A percentile compares a stretch with the other conserved stretches of the same genome.
These are phyloP conservation scores for Malus hybrid DNA, from an alignment of 331 rosid genomes.

Conservation along the genomic window DNA sequence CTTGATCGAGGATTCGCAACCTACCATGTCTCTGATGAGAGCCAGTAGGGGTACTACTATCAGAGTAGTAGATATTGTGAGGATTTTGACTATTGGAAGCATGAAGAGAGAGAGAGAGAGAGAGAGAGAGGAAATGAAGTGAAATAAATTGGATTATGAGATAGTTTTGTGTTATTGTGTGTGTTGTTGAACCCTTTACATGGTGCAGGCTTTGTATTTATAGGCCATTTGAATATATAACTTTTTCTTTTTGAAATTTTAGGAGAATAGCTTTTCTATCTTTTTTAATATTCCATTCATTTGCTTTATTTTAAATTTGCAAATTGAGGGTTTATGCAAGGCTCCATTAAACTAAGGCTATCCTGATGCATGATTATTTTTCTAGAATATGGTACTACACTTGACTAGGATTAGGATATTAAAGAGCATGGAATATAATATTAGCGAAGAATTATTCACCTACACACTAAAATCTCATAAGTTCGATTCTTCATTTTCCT, in stretches of 20 bases:
- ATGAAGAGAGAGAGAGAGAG: conserved; percentile 19
- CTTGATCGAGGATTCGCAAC: conserved; percentile 1
- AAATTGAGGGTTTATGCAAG: conserved; percentile 13
- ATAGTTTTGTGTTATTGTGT: background rate
- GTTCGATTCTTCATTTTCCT: too few species aligned
- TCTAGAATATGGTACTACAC: background rate
- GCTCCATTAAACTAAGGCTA: background rate
- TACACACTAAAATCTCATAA: too few species aligned
- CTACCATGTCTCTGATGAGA: conserved; percentile 23
- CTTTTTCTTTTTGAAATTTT: background rate
- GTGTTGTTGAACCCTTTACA: background rate
- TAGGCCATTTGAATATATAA: conserved; percentile 2
- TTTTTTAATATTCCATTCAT: conserved; percentile 6
- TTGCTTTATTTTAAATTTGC: conserved; percentile 24
- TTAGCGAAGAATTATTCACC: too few species aligned
- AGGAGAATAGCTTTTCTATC: conserved; percentile 2
- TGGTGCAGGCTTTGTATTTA: conserved; percentile 9
- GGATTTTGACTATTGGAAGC: conserved; percentile 28
- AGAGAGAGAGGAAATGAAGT: background rate
- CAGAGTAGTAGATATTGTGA: conserved; percentile 20
- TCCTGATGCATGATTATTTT: background rate
- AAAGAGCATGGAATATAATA: background rate
- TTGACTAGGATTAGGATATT: background rate
- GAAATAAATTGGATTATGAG: background rate
- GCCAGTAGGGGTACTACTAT: conserved; percentile 27